These are phyloP conservation scores for Boletus sensibilis DNA, from an alignment of 768 basidiomycete species.

Conservation along the genomic window DNA sequence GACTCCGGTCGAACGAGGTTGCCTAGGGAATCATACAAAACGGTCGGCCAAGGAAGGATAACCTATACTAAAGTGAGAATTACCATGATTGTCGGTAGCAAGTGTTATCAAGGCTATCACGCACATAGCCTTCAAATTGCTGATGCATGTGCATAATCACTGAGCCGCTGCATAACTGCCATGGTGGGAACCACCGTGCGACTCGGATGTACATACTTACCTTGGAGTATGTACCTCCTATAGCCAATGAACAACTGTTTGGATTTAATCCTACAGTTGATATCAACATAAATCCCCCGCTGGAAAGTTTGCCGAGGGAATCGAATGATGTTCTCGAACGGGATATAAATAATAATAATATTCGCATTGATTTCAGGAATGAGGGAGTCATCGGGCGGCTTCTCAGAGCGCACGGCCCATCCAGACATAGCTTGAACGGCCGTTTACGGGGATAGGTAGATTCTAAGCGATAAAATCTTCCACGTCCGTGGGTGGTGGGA, in stretches of 20 bases:
- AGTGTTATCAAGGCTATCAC: neutral
- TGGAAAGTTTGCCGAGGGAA: neutral
- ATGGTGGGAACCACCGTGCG: neutral
- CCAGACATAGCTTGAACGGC: neutral
- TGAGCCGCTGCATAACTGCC: neutral
- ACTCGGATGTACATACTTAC: neutral
- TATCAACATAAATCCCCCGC: neutral
- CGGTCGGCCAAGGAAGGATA: neutral
- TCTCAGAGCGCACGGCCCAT: neutral
- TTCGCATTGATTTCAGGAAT: neutral
- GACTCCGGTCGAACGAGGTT: neutral
- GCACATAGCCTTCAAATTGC: neutral
- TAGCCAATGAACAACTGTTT: neutral
- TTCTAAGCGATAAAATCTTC: neutral
- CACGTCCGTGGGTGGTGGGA: neutral
- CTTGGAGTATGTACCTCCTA: neutral
- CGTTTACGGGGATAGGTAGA: neutral
- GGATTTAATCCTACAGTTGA: neutral
- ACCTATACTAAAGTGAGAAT: neutral
- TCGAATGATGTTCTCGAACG: neutral
- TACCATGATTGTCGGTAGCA: neutral
- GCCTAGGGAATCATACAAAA: neutral
- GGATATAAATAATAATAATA: neutral
- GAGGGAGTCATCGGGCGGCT: neutral
- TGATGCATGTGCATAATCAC: neutral